Conservation (phyloP, 495 filamentous ascomycete genomes). For the Penicillium manginii region DNA sequence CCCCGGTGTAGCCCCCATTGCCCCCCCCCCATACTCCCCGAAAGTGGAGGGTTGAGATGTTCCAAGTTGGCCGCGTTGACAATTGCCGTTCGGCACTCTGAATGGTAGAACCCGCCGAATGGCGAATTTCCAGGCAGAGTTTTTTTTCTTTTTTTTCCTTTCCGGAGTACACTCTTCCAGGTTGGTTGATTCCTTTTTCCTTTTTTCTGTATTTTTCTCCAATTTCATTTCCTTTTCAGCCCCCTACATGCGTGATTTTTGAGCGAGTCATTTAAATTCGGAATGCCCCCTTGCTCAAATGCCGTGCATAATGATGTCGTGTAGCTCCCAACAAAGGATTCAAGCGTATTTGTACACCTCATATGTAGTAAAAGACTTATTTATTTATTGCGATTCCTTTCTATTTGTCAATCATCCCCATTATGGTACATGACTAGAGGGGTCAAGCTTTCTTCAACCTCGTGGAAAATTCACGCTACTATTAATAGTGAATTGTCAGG, state of each 20-base stretch:
- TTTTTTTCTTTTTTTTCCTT: neutral
- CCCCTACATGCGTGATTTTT: constrained; percentile 4
- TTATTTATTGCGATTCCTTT: neutral
- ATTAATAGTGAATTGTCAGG: constrained; percentile 2
- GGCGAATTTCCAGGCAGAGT: neutral
- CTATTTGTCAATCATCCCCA: neutral
- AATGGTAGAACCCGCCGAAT: constrained; percentile 1
- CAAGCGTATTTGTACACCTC: neutral
- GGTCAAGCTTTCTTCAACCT: neutral
- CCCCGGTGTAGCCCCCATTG: neutral
- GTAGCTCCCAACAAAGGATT: neutral
- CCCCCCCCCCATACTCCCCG: too few relatives aligned
- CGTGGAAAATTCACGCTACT: neutral
- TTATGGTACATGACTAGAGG: neutral
- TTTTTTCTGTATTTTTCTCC: neutral
- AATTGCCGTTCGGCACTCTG: constrained; percentile 18
- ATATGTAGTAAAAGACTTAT: neutral
- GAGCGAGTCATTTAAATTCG: neutral
- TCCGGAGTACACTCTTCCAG: neutral
- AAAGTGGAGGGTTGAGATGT: neutral
- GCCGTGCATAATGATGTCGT: neutral
- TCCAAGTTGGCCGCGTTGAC: constrained; percentile 23
- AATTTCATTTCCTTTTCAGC: neutral
- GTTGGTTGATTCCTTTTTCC: too few relatives aligned
- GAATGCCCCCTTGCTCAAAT: constrained; percentile 3